Evolutionary conservation across 352 stramenopile genomes (phyloP), one percentile per base, ranked within the genome.

Genomic region (Pythium biforme): DNA sequence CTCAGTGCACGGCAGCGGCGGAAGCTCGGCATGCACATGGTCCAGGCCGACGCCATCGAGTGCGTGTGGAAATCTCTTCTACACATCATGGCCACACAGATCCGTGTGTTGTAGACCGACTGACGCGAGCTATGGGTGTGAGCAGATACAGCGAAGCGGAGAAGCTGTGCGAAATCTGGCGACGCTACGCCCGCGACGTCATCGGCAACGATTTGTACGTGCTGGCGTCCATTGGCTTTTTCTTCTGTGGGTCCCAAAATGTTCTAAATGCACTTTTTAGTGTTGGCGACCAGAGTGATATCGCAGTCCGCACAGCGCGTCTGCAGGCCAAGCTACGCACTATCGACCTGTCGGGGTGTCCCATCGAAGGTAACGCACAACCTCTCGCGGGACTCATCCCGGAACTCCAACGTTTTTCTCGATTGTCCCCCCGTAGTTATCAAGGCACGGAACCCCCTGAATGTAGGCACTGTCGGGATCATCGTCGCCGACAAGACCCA

Each of bases 311-410:
- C 2, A 73, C 46, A 29, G 48, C 50, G 3, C 73, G 74, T 20
- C 37, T 90, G 3, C 74, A 86, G 27, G 53, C 70, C 6, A 90
- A 88, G 56, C 59, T 92, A 22, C 83, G 82, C 27, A 70, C 56
- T 31, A 48, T 90, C 54, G 83, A 92, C 61, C 70, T 92, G 8
- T 90, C 82, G 2, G 83, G 83, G 12, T 90, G 79, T 51, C 78
- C 77, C 1, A 43, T 91, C 23, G 77, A 89, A 87, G 75, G 81
- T 90, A 64, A 33, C 64, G 3, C 6, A n/a, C n/a, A n/a, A n/a
- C n/a, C n/a, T n/a, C n/a, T n/a, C n/a, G n/a, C n/a, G n/a, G 31
- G 47, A 19, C 19, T n/a, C 27, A 3, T 8, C 26, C 14, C 40
- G 37, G 37, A 43, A 5, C 37, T n/a, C 12, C n/a, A 14, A 43